phyloP scores from a whole-genome alignment of 1,139 yeast genomes.

The Saccharomyces hybrid region DNA sequence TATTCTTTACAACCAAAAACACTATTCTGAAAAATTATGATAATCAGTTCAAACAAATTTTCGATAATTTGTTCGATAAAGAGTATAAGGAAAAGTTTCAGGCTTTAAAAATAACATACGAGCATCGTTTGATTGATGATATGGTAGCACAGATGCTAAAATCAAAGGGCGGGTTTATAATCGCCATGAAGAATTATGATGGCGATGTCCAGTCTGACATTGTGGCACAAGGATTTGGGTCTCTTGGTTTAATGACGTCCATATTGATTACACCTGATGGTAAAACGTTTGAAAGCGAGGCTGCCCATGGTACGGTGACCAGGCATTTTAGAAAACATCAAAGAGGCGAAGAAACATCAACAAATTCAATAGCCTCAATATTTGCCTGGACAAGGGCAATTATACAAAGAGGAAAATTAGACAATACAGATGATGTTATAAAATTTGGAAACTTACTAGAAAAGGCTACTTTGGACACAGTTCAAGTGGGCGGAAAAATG shows the following conservation, averaged over 20 bases:
- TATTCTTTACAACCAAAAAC: conserved; percentile 83
- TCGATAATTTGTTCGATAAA: conserved; percentile 66
- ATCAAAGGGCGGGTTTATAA: conserved; percentile 85
- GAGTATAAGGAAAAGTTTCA: conserved; percentile 67
- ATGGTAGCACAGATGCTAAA: conserved; percentile 98
- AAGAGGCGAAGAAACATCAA: conserved; percentile 92
- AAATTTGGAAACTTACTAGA: conserved; percentile 71
- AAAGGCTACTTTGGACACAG: conserved; percentile 78
- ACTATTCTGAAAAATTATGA: conserved; percentile 88
- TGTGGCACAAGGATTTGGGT: conserved; percentile 96
- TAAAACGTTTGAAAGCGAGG: conserved; percentile 88
- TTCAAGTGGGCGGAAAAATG: conserved; percentile 76
- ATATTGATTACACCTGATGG: conserved; percentile 92
- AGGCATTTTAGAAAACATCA: conserved; percentile 92
- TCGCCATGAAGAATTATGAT: conserved; percentile 93
- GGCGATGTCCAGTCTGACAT: conserved; percentile 96
- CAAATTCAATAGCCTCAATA: conserved; percentile 92
- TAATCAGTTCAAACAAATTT: conserved; percentile 88
- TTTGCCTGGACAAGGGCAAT: conserved; percentile 94
- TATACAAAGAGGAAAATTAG: conserved; percentile 81
- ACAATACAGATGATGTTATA: conserved; percentile 72
- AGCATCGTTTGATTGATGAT: conserved; percentile 91
- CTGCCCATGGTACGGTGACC: conserved; percentile 95
- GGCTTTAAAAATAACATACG: conserved; percentile 75
- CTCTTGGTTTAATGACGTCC: conserved; percentile 91